Conservation (phyloP, 768 basidiomycete species). For the Tulasnella sp. region DNA sequence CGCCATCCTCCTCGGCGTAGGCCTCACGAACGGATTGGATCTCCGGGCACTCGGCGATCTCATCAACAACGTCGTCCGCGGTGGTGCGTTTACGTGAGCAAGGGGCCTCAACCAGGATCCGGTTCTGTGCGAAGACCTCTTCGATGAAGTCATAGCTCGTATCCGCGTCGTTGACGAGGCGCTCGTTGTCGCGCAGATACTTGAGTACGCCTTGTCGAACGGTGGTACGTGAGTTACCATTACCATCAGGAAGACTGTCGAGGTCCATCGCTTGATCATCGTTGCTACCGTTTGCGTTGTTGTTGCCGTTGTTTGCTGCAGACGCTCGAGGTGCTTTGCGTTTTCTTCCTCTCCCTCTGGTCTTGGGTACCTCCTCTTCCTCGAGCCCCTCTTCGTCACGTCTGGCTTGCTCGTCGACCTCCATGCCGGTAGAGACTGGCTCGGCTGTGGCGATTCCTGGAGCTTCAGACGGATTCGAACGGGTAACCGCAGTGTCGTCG, state of each 20-base stretch:
- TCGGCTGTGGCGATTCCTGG: not conserved
- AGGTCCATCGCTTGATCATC: not conserved
- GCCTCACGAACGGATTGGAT: not conserved
- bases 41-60: not conserved
- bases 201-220: not conserved
- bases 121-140: not conserved
- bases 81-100: constrained; percentile 6
- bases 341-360: not conserved
- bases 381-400: not conserved
- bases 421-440: not conserved
- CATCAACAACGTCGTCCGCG: constrained; percentile 5
- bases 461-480: not conserved
- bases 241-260: not conserved
- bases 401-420: not conserved
- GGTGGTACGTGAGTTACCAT: not conserved
- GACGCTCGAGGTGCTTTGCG: not conserved
- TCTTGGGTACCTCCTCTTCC: not conserved
- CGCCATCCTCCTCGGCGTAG: not conserved
- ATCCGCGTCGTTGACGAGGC: not conserved
- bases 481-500: no score
- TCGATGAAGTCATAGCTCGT: not conserved
- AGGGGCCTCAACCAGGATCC: not conserved
- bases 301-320: not conserved
- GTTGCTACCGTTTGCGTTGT: not conserved
- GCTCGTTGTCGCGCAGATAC: not conserved